Evolutionary conservation across 208 protist species (phyloP).

Genomic region (Naegleria gruberi): DNA sequence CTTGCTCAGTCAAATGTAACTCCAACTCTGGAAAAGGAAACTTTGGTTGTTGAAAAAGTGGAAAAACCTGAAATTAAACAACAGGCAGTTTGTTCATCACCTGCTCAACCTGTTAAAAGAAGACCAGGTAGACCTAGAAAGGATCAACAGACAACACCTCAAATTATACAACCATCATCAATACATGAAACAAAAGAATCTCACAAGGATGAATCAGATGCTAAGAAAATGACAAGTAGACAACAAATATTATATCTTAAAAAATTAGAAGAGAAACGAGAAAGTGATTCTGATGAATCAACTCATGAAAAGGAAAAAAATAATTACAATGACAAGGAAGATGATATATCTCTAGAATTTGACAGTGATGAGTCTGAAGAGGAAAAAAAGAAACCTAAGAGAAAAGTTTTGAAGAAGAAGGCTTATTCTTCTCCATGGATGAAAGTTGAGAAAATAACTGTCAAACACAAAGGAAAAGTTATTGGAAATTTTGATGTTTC

Average conservation of each 20-base stretch:
- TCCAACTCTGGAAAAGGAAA: neutral
- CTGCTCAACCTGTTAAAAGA: neutral
- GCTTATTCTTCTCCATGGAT: neutral
- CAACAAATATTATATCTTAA: neutral
- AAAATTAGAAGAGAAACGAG: neutral
- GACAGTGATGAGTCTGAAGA: neutral
- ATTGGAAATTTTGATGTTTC: neutral
- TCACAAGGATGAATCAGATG: neutral
- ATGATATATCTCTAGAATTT: neutral
- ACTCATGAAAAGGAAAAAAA: neutral
- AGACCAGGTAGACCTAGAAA: conserved; percentile 5
- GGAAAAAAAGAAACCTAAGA: neutral
- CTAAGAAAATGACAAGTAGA: neutral
- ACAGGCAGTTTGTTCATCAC: neutral
- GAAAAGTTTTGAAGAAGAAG: neutral
- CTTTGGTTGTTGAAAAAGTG: neutral
- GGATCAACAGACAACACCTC: neutral
- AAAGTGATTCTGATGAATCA: neutral
- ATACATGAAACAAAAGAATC: neutral
- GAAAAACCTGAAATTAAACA: neutral
- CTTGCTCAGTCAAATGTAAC: neutral
- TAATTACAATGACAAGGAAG: neutral
- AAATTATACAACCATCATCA: too few species aligned
- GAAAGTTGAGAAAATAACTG: neutral
- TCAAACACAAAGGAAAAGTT: neutral